phyloP scores from a whole-genome alignment of 192 early-diverging fungal species.

The Coemansia sp. region DNA sequence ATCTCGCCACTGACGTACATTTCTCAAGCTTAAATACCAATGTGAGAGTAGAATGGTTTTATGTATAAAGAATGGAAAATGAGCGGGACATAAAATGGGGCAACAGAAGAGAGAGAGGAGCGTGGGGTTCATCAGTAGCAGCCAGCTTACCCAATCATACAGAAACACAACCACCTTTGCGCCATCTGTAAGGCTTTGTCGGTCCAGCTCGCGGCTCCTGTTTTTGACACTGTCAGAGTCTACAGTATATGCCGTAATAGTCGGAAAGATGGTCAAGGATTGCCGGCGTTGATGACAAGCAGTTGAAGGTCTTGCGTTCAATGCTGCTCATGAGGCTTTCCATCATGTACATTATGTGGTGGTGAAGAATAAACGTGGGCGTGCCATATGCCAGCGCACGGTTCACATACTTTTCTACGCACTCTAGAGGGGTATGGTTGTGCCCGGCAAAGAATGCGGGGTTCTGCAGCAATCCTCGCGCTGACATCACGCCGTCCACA shows the following conservation, averaged over 20 bases:
- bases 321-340: constrained; percentile 70
- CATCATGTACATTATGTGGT: constrained; percentile 96
- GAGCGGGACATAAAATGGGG: background rate
- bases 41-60: background rate
- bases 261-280: constrained; percentile 78
- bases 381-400: constrained; percentile 77
- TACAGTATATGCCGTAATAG: constrained; percentile 48
- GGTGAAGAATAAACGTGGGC: constrained; percentile 83
- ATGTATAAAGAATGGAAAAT: background rate
- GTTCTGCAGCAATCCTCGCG: constrained; percentile 86
- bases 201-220: background rate
- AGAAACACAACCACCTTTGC: background rate
- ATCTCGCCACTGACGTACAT: constrained; percentile 54
- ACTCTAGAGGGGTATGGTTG: constrained; percentile 74
- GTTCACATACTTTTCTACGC: constrained; percentile 71
- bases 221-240: background rate
- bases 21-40: background rate
- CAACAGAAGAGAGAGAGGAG: constrained; percentile 4
- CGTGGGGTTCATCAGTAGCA: background rate
- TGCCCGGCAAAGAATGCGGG: constrained; percentile 91
- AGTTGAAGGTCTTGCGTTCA: constrained; percentile 89
- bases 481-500: constrained; percentile 89
- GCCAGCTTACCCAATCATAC: background rate
- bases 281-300: constrained; percentile 71
- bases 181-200: too few relatives aligned